Evolutionary conservation across 345 rosid species (phyloP).

Genomic region (Erysimum cheiranthoides): DNA sequence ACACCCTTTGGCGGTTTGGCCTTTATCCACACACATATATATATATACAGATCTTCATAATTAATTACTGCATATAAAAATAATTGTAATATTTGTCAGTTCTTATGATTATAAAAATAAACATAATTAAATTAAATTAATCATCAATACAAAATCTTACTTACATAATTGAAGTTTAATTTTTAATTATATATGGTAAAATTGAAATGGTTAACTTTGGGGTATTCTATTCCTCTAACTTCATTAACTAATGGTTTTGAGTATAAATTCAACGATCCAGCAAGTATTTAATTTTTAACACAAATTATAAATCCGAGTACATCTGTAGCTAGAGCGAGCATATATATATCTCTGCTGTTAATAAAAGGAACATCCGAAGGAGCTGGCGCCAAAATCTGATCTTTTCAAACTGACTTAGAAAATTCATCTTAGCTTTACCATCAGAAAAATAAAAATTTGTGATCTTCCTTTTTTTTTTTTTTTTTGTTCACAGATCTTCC

Average conservation of each 20-base stretch:
- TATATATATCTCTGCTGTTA: conserved; percentile 6
- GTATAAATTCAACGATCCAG: neutral
- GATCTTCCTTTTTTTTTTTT: neutral
- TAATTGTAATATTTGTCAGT: neutral
- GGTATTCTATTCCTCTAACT: neutral
- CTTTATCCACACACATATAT: too few species aligned
- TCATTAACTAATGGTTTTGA: neutral
- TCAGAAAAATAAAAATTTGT: neutral
- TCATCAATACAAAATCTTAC: neutral
- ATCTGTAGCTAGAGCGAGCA: neutral
- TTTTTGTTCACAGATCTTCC: neutral
- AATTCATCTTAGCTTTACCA: neutral
- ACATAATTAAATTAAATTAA: neutral
- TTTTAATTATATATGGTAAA: neutral
- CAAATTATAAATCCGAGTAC: neutral
- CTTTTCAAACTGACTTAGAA: conserved; percentile 50
- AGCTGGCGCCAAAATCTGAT: conserved; percentile 75
- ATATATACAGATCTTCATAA: neutral
- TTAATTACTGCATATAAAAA: neutral
- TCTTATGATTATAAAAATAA: neutral
- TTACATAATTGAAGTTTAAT: neutral
- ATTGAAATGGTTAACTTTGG: neutral
- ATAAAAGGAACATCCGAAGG: conserved; percentile 52
- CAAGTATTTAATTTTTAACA: neutral
- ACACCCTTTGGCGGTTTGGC: too few species aligned